Base-by-base conservation (phyloP, 2,329 filamentous ascomycete species). In the Rachicladosporium sp. region DNA sequence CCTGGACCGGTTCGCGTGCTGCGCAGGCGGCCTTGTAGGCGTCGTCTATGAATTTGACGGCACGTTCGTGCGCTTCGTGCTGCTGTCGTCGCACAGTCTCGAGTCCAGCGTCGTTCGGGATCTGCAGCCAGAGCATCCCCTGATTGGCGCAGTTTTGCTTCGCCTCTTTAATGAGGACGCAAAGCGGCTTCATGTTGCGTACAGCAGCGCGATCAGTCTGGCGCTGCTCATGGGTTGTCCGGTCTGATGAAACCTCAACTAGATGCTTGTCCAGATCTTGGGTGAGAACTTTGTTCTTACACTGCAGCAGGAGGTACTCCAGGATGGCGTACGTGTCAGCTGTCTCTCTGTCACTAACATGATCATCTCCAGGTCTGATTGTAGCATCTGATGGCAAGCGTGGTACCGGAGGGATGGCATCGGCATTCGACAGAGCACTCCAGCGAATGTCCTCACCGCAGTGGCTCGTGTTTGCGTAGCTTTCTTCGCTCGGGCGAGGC, bases 401-500 rank as follows among this genome's bases (percentile, higher is more conserved):
- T 11, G 13, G 19, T 29, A 27, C 30, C 4, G 8, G n/a, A n/a
- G 21, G 19, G 9, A 23, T 9, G 11, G 29, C 21, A 7, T 30
- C 13, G 10, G 31, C n/a, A 11, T 36, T 31, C n/a, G 38, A 37
- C 38, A 37, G 36, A 12, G 34, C 31, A 30, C 40, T 47, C 23
- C 43, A 40, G 11, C 40, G 33, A 31, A 44, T 37, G 30, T 38
- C 19, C 29, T 45, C 49, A 12, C 41, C 42, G 23, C 40, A 37
- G 12, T 43, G 40, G 34, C 52, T 54, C n/a, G 47, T 49, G 32
- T 54, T 43, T 11, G 51, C 52, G 37, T 51, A 48, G 30, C 46
- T 52, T 9, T 43, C 42, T 3, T 35, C 27, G 32, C 45, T 53
- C 23, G 42, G 38, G 10, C 45, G 42, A 21, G 36, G 31, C 5